Evolutionary conservation across 2,329 filamentous ascomycete species (phyloP), one percentile per base, ranked within the genome.

Genomic region (Phialophora chinensis): DNA sequence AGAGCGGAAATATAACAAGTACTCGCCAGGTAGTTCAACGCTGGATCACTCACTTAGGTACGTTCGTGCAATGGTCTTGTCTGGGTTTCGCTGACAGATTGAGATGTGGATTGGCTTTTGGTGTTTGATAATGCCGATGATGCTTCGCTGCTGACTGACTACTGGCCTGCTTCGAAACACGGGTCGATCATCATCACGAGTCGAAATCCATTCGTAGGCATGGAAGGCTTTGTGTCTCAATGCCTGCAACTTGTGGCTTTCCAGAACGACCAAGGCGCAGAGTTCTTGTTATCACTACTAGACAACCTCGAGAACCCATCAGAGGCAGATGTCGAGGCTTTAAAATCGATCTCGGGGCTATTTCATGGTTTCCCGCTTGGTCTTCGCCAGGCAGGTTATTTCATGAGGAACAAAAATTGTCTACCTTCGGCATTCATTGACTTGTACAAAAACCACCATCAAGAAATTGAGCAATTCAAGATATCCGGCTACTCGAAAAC

Each of bases 391-490:
- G 42, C 42, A 47, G 42, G 42, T 20, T 47, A 47, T 47, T 47
- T 47, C 42, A 47, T 47, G 42, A 47, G 42, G 42, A 47, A 17
- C 20, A 47, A 47, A 47, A 47, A 47, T 47, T 47, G 42, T 47
- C 42, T 47, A 47, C 42, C 42, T 47, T 47, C 42, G 5, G 42
- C 42, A 47, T 47, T 47, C 42, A 47, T 47, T 47, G 42, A 47
- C 42, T 47, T 47, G 42, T 47, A 47, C 42, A 47, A 47, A 47
- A 20, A 47, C 14, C 14, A 47, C 14, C 42, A 47, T 47, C 42
- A 47, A 47, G 42, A 47, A 47, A 47, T 47, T 47, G 42, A 47
- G 42, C 42, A 47, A 47, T 47, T 47, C 42, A 47, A 47, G 42
- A 10, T 47, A 47, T 47, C 42, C 42, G 42, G 42, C 42, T 47